Evolutionary conservation across 1,284 basidiomycete genomes (phyloP).

Genomic region (Trametes hirsuta): DNA sequence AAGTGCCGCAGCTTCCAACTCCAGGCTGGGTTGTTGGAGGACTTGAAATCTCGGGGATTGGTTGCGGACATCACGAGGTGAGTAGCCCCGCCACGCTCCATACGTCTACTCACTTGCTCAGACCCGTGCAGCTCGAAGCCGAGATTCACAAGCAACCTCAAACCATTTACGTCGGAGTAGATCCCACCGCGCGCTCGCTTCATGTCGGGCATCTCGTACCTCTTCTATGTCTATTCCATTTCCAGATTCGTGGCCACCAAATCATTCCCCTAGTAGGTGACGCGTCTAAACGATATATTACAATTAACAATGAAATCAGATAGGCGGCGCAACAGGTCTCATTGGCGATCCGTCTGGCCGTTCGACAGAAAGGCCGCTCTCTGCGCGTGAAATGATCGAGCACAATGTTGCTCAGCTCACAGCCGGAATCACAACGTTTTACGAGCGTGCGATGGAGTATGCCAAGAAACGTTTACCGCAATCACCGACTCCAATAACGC

Average conservation of each 20-base stretch:
- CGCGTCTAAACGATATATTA: neutral
- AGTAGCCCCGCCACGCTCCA: neutral
- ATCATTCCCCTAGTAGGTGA: conserved; percentile 66
- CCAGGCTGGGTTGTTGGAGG: conserved; percentile 30
- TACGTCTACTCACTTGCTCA: conserved; percentile 12
- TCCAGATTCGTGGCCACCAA: conserved; percentile 81
- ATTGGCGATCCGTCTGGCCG: conserved; percentile 97
- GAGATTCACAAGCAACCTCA: conserved; percentile 42
- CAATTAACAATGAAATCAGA: conserved; percentile 49
- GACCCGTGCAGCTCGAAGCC: conserved; percentile 43
- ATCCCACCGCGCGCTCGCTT: conserved; percentile 88
- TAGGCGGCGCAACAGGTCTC: conserved; percentile 95
- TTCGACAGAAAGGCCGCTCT: conserved; percentile 78
- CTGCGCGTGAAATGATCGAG: conserved; percentile 62
- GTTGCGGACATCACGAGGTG: conserved; percentile 39
- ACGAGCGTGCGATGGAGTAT: conserved; percentile 67
- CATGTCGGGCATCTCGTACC: conserved; percentile 96
- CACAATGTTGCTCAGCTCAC: conserved; percentile 74
- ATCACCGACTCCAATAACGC: conserved; percentile 21
- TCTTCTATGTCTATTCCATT: conserved; percentile 85
- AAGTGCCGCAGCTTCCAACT: conserved; percentile 26
- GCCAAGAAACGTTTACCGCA: conserved; percentile 44
- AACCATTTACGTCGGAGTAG: conserved; percentile 87
- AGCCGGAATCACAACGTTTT: conserved; percentile 72
- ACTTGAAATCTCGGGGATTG: conserved; percentile 35